Conservation (phyloP, 2,329 filamentous ascomycete species). For the Venturia effusa region DNA sequence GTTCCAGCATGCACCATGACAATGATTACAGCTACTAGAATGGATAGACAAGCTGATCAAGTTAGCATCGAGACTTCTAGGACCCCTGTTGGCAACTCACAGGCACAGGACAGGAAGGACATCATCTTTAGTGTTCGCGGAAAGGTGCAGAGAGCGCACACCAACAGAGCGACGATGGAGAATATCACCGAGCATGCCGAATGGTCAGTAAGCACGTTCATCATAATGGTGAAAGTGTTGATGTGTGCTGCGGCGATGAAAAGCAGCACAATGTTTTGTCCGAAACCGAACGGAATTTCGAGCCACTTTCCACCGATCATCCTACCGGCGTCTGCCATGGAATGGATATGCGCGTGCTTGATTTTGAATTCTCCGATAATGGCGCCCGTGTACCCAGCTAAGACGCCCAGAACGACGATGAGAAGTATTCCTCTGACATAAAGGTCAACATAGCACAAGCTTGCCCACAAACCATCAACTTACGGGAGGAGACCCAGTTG, state of each 20-base stretch:
- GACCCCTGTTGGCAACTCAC: slow-evolving; percentile 29
- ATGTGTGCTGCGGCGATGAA: slow-evolving; percentile 65
- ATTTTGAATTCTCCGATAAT: slow-evolving; percentile 50
- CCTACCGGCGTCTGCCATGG: slow-evolving; percentile 57
- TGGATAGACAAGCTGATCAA: slow-evolving; percentile 47
- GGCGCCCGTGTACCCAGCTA: slow-evolving; percentile 51
- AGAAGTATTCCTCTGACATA: slow-evolving; percentile 37
- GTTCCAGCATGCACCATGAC: slow-evolving; percentile 57
- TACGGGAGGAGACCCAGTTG: slow-evolving; percentile 42
- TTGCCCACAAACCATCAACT: slow-evolving; percentile 13
- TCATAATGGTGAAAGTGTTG: slow-evolving; percentile 58
- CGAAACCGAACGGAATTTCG: slow-evolving; percentile 47
- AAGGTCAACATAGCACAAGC: neutral
- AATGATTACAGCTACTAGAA: slow-evolving; percentile 51
- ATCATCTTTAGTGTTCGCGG: slow-evolving; percentile 54
- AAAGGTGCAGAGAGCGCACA: slow-evolving; percentile 49
- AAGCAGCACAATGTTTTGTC: slow-evolving; percentile 52
- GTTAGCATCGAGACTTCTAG: slow-evolving; percentile 17
- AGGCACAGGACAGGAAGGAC: slow-evolving; percentile 50
- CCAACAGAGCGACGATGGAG: slow-evolving; percentile 45
- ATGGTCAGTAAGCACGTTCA: slow-evolving; percentile 52
- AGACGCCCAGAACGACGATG: slow-evolving; percentile 40
- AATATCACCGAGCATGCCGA: slow-evolving; percentile 54
- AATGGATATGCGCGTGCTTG: slow-evolving; percentile 47
- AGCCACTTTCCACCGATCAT: slow-evolving; percentile 43